Conservation (phyloP, 495 filamentous ascomycete genomes). For the Aspergillus campestris region DNA sequence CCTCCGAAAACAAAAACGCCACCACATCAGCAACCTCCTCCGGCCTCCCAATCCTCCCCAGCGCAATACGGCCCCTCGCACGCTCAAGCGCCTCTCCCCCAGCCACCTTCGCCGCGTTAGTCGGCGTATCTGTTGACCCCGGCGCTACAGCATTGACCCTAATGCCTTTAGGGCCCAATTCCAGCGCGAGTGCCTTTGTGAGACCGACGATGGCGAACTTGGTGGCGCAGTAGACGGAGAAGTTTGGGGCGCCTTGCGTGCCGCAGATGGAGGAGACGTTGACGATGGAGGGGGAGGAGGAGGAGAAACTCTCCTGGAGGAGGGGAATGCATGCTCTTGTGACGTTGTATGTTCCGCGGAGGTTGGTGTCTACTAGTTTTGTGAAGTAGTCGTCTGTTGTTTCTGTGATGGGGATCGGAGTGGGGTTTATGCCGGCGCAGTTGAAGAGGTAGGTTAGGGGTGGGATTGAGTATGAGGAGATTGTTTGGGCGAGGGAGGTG, state of each 20-base stretch:
- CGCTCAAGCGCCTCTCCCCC: slow-evolving; percentile 25
- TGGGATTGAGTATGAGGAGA: slow-evolving; percentile 19
- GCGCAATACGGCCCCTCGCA: slow-evolving; percentile 24
- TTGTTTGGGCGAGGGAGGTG: slow-evolving; percentile 15
- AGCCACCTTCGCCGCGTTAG: slow-evolving; percentile 30
- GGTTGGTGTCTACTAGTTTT: slow-evolving; percentile 9
- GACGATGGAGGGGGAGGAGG: slow-evolving; percentile 26
- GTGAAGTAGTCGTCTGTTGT: slow-evolving; percentile 12
- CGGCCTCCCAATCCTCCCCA: slow-evolving; percentile 42
- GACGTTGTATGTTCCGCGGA: slow-evolving; percentile 9
- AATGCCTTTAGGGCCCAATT: slow-evolving; percentile 43
- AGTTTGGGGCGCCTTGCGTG: slow-evolving; percentile 23
- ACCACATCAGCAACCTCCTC: slow-evolving; percentile 47
- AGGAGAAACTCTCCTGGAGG: slow-evolving; percentile 1
- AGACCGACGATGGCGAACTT: slow-evolving; percentile 48
- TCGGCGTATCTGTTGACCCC: slow-evolving; percentile 37
- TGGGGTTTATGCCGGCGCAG: slow-evolving; percentile 45
- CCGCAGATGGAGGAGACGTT: slow-evolving; percentile 42
- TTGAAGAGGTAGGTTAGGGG: slow-evolving; percentile 45
- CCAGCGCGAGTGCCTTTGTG: slow-evolving; percentile 47
- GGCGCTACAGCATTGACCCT: slow-evolving; percentile 48
- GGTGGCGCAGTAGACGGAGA: slow-evolving; percentile 43
- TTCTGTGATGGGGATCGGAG: slow-evolving; percentile 27
- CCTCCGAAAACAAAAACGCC: slow-evolving; percentile 40
- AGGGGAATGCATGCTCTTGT: slow-evolving; percentile 6